Evolutionary conservation across 352 stramenopile species (phyloP).

Genomic region (Pseudoperonospora humuli): DNA sequence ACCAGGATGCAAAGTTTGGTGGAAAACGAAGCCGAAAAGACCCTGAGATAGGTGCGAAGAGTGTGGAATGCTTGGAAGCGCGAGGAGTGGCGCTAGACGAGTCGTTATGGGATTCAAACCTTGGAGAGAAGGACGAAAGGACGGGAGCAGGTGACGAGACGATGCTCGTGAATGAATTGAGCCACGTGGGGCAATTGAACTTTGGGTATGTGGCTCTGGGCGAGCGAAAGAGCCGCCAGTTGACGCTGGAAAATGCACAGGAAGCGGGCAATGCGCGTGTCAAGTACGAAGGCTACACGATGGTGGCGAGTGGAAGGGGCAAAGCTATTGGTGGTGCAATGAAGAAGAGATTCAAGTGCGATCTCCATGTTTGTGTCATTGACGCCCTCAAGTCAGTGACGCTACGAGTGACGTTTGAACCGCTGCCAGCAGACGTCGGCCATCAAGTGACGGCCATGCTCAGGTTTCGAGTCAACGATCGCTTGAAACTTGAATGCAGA

Average conservation of each 20-base stretch:
- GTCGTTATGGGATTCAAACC: conserved; percentile 1
- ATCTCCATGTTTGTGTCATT: conserved; percentile 67
- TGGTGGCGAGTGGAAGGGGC: conserved; percentile 17
- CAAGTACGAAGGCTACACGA: conserved; percentile 58
- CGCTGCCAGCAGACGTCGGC: conserved; percentile 30
- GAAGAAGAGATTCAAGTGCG: conserved; percentile 53
- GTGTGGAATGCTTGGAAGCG: conserved; percentile 16
- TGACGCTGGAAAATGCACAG: conserved; percentile 54
- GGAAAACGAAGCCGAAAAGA: not conserved
- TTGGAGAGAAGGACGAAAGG: not conserved
- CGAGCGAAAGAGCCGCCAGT: conserved; percentile 33
- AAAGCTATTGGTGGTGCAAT: not conserved
- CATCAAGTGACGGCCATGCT: conserved; percentile 34
- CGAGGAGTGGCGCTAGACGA: conserved; percentile 13
- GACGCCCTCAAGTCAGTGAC: conserved; percentile 40
- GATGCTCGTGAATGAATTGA: conserved; percentile 46
- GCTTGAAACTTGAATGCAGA: conserved; percentile 42
- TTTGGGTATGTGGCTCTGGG: conserved; percentile 51
- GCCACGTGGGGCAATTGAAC: conserved; percentile 26
- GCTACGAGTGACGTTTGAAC: conserved; percentile 61
- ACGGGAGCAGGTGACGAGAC: conserved; percentile 1
- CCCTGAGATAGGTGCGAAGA: not conserved
- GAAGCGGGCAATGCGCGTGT: conserved; percentile 49
- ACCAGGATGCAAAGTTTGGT: not conserved
- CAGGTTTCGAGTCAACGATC: conserved; percentile 62